These are phyloP conservation scores for Fulvia fulva DNA, from an alignment of 2,329 filamentous ascomycete genomes.

Conservation along the genomic window DNA sequence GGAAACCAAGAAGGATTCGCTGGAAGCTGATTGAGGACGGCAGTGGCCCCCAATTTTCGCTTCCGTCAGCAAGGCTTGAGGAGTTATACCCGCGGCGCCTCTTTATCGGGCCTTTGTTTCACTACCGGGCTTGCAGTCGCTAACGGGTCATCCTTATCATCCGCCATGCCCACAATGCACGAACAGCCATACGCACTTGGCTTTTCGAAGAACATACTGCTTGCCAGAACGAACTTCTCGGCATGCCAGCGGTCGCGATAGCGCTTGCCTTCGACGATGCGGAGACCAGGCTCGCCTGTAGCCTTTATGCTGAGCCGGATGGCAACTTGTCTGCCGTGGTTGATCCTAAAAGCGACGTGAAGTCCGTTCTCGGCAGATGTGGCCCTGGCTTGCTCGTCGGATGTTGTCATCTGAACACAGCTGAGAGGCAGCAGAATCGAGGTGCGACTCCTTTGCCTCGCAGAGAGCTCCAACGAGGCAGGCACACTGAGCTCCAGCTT, in stretches of 20 bases:
- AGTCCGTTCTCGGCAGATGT: neutral
- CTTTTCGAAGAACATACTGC: conserved; percentile 1
- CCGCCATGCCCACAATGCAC: conserved; percentile 1
- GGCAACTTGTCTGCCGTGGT: neutral
- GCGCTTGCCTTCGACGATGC: conserved; percentile 1
- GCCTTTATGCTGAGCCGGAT: conserved; percentile 2
- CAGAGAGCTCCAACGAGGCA: neutral
- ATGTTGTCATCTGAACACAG: conserved; percentile 1
- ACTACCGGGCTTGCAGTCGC: too few relatives aligned
- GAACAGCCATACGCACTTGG: conserved; percentile 2
- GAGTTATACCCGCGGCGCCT: too few relatives aligned
- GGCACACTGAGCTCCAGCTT: conserved; percentile 1
- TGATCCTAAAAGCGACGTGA: neutral
- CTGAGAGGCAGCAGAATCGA: conserved; percentile 2
- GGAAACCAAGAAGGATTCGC: too few relatives aligned
- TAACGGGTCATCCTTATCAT: neutral
- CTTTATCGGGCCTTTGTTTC: too few relatives aligned
- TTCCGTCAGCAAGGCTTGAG: too few relatives aligned
- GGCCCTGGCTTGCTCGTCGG: neutral
- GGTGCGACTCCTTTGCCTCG: neutral
- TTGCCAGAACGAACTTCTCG: neutral
- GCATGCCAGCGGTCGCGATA: neutral
- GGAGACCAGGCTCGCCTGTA: neutral
- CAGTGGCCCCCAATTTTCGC: too few relatives aligned
- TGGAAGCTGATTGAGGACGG: too few relatives aligned